A percentile compares a stretch with the other conserved stretches of the same genome.
Evolutionary conservation across 257 asterid species (phyloP).

Genomic region (Rauvolfia tetraphylla): DNA sequence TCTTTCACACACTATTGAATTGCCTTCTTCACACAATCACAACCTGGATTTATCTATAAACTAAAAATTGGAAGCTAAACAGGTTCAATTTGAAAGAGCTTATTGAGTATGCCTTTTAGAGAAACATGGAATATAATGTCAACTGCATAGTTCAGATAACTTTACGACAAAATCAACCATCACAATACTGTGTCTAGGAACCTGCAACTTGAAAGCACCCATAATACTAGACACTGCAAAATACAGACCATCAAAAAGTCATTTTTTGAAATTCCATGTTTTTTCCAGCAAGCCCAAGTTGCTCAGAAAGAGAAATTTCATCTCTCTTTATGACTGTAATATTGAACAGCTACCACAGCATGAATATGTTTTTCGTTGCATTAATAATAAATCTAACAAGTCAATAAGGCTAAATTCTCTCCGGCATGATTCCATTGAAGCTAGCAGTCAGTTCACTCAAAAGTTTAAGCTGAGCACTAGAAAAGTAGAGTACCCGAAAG

Average conservation of each 20-base stretch:
- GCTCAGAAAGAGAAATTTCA: neutral
- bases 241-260: neutral
- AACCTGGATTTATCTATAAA: neutral
- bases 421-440: neutral
- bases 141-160: neutral
- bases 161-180: neutral
- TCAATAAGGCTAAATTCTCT: neutral
- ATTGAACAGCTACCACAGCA: neutral
- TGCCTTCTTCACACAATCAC: neutral
- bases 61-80: neutral
- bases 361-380: neutral
- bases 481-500: slow-evolving; percentile 49
- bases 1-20: neutral
- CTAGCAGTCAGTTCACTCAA: neutral
- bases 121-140: neutral
- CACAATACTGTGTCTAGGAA: neutral
- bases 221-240: neutral
- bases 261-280: neutral
- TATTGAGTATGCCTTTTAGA: neutral
- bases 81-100: neutral
- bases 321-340: neutral
- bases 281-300: neutral
- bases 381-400: neutral
- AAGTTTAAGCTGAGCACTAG: neutral
- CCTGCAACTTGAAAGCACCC: neutral